phyloP scores from a whole-genome alignment of 768 basidiomycete genomes.

The Termitomyces sp. region DNA sequence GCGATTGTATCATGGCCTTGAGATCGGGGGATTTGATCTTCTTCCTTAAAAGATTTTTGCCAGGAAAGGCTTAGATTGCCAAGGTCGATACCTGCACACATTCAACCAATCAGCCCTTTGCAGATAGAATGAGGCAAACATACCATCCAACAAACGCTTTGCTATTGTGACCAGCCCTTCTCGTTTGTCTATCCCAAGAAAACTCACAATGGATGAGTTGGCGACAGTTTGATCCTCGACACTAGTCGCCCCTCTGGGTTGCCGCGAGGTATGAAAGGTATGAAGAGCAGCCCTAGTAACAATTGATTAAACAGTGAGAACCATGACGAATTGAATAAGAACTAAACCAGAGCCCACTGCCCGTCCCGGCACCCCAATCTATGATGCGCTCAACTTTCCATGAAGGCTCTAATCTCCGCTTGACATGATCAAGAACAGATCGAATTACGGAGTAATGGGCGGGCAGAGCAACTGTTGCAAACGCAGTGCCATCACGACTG shows the following conservation, averaged over 20 bases:
- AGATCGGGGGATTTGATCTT: slow-evolving; percentile 32
- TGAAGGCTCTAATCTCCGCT: slow-evolving; percentile 54
- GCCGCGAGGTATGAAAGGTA: slow-evolving; percentile 47
- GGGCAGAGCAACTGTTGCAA: slow-evolving; percentile 81
- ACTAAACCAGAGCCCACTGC: slow-evolving; percentile 76
- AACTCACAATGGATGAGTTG: slow-evolving; percentile 51
- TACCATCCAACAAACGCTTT: slow-evolving; percentile 57
- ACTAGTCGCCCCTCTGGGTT: slow-evolving; percentile 13
- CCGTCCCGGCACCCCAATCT: slow-evolving; percentile 84
- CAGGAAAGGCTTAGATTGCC: slow-evolving; percentile 42
- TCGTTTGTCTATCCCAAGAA: slow-evolving; percentile 75
- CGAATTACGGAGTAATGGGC: slow-evolving; percentile 79
- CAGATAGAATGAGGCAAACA: slow-evolving; percentile 12
- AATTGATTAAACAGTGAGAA: not conserved
- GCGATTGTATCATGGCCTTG: slow-evolving; percentile 56
- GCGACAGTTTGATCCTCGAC: slow-evolving; percentile 32
- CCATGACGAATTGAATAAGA: not conserved
- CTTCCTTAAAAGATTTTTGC: slow-evolving; percentile 53
- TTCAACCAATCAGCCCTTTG: not conserved
- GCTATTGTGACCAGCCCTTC: slow-evolving; percentile 65
- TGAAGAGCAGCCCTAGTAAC: slow-evolving; percentile 59
- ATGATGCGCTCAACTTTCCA: slow-evolving; percentile 59
- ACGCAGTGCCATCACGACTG: slow-evolving; percentile 75
- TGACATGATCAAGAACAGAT: slow-evolving; percentile 67
- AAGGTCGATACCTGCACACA: slow-evolving; percentile 37